Evolutionary conservation across 495 filamentous ascomycete genomes (phyloP).

Genomic region (Trichodelitschia bisporula): DNA sequence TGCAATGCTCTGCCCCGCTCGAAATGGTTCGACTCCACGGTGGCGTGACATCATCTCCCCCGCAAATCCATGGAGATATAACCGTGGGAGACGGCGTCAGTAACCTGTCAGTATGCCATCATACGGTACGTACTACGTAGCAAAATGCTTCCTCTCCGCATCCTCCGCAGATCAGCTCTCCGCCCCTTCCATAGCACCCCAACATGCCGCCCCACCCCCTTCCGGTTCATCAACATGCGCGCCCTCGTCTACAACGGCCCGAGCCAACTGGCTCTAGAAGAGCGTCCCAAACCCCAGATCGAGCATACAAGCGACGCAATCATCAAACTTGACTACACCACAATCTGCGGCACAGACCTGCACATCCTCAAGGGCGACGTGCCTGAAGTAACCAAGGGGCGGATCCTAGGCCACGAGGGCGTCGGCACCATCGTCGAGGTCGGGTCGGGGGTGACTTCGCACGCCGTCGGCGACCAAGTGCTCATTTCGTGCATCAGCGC

Average conservation of each 20-base stretch:
- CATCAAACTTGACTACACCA: constrained; percentile 14
- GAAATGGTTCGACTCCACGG: too few relatives aligned
- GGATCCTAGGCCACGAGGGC: constrained; percentile 12
- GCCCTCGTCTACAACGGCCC: constrained; percentile 7
- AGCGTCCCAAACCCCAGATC: constrained; percentile 2
- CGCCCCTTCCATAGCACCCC: too few relatives aligned
- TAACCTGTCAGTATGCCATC: too few relatives aligned
- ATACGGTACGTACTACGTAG: too few relatives aligned
- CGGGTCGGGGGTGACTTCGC: constrained; percentile 8
- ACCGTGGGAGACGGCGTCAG: too few relatives aligned
- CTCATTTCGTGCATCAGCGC: constrained; percentile 20
- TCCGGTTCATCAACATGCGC: constrained; percentile 9
- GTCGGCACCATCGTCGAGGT: constrained; percentile 7
- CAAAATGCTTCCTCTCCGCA: too few relatives aligned
- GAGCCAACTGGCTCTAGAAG: constrained; percentile 1
- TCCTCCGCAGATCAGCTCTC: too few relatives aligned
- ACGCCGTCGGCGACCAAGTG: constrained; percentile 17
- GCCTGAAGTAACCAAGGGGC: constrained; percentile 5
- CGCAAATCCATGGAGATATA: too few relatives aligned
- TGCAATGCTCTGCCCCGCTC: too few relatives aligned
- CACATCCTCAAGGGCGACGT: constrained; percentile 18
- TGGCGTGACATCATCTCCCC: too few relatives aligned
- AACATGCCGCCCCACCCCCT: too few relatives aligned
- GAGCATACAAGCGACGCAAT: constrained; percentile 6
- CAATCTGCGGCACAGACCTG: constrained; percentile 21